These are phyloP conservation scores for Tagetes patula DNA, from an alignment of 129 eudicot genomes.

Conservation along the genomic window DNA sequence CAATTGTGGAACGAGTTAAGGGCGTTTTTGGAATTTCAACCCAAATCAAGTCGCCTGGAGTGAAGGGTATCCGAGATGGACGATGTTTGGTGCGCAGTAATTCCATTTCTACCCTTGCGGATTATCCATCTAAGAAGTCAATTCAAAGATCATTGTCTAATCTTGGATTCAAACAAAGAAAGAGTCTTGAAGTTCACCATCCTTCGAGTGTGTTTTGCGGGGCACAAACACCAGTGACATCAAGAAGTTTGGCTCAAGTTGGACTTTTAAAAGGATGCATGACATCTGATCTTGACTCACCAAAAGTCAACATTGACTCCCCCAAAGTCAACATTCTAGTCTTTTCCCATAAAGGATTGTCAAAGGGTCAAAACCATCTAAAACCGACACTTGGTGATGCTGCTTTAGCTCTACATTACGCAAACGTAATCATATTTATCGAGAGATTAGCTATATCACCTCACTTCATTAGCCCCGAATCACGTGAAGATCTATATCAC, in stretches of 20 bases:
- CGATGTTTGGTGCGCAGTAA: slow-evolving; percentile 48
- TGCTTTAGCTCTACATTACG: slow-evolving; percentile 83
- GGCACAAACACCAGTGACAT: slow-evolving; percentile 34
- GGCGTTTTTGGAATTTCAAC: slow-evolving; percentile 39
- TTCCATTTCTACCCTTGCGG: slow-evolving; percentile 52
- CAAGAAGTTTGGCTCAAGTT: slow-evolving; percentile 46
- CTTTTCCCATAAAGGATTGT: slow-evolving; percentile 33
- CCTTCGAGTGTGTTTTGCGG: slow-evolving; percentile 34
- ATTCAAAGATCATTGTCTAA: slow-evolving; percentile 58
- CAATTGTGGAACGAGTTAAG: slow-evolving; percentile 63
- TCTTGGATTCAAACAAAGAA: slow-evolving; percentile 42
- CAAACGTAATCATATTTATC: slow-evolving; percentile 65
- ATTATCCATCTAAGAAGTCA: slow-evolving; percentile 38
- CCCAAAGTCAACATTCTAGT: background rate
- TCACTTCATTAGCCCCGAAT: slow-evolving; percentile 70
- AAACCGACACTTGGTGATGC: slow-evolving; percentile 66
- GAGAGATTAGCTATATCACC: slow-evolving; percentile 84
- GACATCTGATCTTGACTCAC: slow-evolving; percentile 54
- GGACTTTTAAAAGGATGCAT: slow-evolving; percentile 69
- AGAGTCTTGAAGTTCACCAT: slow-evolving; percentile 32
- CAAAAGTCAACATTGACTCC: slow-evolving; percentile 22
- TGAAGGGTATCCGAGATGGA: slow-evolving; percentile 16
- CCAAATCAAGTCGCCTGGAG: slow-evolving; percentile 23
- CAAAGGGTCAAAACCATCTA: slow-evolving; percentile 35
- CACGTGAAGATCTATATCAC: slow-evolving; percentile 80